Percentiles rank a stretch among this genome's conserved stretches.
These are phyloP conservation scores for Agastache rugosa DNA, from an alignment of 257 asterid genomes.

Conservation along the genomic window DNA sequence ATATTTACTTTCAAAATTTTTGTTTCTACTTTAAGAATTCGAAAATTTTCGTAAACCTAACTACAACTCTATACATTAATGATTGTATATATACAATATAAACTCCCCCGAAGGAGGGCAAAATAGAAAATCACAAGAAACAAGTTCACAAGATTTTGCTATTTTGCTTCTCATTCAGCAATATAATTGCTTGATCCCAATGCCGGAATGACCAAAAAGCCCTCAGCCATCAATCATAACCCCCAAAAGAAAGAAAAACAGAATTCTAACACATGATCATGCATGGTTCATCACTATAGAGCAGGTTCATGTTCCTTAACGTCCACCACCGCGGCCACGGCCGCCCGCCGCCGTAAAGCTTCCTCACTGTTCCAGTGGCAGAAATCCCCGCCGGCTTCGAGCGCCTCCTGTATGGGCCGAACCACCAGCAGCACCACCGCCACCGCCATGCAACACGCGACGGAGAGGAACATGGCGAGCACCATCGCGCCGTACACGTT, in stretches of 20 bases:
- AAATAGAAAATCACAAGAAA: conserved; percentile 22
- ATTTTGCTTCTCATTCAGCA: conserved; percentile 27
- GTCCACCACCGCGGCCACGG: neutral
- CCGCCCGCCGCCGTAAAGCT: neutral
- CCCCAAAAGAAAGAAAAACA: neutral
- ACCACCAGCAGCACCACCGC: conserved; percentile 65
- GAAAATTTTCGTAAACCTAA: neutral
- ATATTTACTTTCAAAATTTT: neutral
- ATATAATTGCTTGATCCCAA: neutral
- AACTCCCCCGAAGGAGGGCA: neutral
- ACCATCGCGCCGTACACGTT: conserved; percentile 42
- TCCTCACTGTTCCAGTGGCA: conserved; percentile 1
- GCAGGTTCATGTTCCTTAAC: neutral
- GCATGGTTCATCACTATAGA: neutral
- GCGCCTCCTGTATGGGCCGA: conserved; percentile 53
- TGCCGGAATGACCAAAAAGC: conserved; percentile 22
- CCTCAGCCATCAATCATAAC: conserved; percentile 16
- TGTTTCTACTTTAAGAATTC: neutral
- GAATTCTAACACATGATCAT: neutral
- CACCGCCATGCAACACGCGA: conserved; percentile 53
- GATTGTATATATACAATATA: conserved; percentile 6
- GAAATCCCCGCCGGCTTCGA: conserved; percentile 30
- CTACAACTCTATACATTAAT: conserved; percentile 23
- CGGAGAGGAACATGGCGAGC: conserved; percentile 54
- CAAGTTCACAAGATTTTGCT: conserved; percentile 25